These are phyloP conservation scores for Tylopilus intermedius DNA, from an alignment of 768 basidiomycete genomes.

Conservation along the genomic window DNA sequence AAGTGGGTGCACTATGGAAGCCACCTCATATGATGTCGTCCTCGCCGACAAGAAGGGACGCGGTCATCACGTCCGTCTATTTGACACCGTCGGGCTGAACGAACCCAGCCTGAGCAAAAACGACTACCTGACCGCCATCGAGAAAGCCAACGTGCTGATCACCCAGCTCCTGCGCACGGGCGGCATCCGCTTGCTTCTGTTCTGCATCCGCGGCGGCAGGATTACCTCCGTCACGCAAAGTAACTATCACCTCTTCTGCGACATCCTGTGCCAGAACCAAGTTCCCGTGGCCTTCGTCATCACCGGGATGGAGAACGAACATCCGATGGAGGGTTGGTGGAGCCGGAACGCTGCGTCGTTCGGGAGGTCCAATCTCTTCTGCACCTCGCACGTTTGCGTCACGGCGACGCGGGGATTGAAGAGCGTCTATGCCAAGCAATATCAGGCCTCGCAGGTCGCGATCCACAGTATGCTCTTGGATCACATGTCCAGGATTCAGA, in stretches of 20 bases:
- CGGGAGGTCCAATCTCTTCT: conserved; percentile 8
- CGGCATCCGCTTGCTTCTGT: conserved; percentile 27
- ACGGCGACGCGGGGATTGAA: conserved; percentile 29
- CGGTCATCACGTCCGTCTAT: too few species aligned
- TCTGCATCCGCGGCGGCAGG: conserved; percentile 32
- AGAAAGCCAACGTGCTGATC: conserved; percentile 31
- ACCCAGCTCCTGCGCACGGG: conserved; percentile 22
- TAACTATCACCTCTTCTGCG: conserved; percentile 28
- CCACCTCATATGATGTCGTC: too few species aligned
- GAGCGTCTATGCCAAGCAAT: conserved; percentile 22
- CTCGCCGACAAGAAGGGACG: too few species aligned
- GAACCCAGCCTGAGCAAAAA: conserved; percentile 18
- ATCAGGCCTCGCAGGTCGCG: conserved; percentile 28
- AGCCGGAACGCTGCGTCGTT: conserved; percentile 29
- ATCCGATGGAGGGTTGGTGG: conserved; percentile 32
- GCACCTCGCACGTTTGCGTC: conserved; percentile 36
- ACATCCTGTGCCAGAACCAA: conserved; percentile 26
- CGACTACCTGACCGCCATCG: conserved; percentile 23
- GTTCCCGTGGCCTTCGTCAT: conserved; percentile 30
- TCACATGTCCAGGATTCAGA: conserved; percentile 7
- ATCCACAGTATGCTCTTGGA: conserved; percentile 19
- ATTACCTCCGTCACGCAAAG: conserved; percentile 19
- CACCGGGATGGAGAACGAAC: conserved; percentile 29
- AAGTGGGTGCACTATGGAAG: neutral
- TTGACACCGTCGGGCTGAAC: conserved; percentile 2